Base-by-base conservation (phyloP, 2,329 filamentous ascomycete genomes). In the Sordariomycetes sp. region DNA sequence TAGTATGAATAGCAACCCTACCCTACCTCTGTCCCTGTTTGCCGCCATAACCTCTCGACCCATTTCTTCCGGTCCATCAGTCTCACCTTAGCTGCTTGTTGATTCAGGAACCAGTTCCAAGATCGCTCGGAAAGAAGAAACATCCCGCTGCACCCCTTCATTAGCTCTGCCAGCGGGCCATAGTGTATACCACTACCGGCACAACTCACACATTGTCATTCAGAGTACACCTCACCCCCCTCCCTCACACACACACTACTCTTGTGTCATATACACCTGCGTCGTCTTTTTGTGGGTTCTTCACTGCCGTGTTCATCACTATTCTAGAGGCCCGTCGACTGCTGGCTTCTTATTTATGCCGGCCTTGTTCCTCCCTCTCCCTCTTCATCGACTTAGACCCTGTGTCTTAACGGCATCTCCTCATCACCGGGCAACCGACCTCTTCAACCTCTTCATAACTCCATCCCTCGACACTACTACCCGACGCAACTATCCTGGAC, bases 341-440 rank as follows among this genome's bases (percentile, higher is more conserved):
- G n/a, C n/a, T n/a, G n/a, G n/a, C n/a, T 26, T 17, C 23, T 24
- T 27, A 25, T 27, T 34, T 27, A 27, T 26, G 11, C 17, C n/a
- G n/a, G n/a, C n/a, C n/a, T 18, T 18, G 8, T 28, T 14, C 32
- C 23, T 27, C 11, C 16, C 25, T 19, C 33, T 21, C 32, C 24
- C 16, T 34, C 32, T 29, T 10, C 28, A 25, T 24, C 31, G 19
- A 17, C 31, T 33, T 21, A 33, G 31, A 33, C 31, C 12, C 20
- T 12, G 23, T 33, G 31, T 33, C 31, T 33, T 33, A 33, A 33
- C 23, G 18, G n/a, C 31, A 8, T 23, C 31, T 23, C n/a, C n/a
- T 24, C 31, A 24, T 6, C 28, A 30, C 8, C 7, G 7, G 11
- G 25, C 25, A n/a, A n/a, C n/a, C n/a, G n/a, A n/a, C 16, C 25